These are phyloP conservation scores for Suillus weaverae DNA, from an alignment of 768 basidiomycete genomes.

Conservation along the genomic window DNA sequence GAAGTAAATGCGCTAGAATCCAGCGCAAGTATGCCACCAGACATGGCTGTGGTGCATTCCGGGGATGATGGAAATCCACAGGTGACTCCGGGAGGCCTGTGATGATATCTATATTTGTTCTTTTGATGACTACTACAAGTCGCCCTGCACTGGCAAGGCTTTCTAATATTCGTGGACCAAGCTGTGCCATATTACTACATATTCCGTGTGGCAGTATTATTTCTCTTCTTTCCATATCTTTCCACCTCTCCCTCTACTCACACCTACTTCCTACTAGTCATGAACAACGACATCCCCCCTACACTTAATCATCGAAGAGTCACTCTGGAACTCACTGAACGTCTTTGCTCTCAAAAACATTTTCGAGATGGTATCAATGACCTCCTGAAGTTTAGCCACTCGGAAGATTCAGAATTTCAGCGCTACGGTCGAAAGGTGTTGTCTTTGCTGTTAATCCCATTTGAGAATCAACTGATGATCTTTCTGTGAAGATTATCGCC, in stretches of 20 bases:
- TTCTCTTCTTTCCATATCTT: slow-evolving; percentile 12
- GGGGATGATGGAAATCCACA: background rate
- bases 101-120: slow-evolving; percentile 12
- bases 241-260: slow-evolving; percentile 1
- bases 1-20: background rate
- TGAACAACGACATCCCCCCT: slow-evolving; percentile 14
- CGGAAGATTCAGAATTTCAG: slow-evolving; percentile 22
- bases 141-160: background rate
- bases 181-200: slow-evolving; percentile 30
- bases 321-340: slow-evolving; percentile 29
- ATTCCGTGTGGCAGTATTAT: slow-evolving; percentile 17
- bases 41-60: background rate
- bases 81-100: slow-evolving; percentile 4
- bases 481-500: slow-evolving; percentile 41
- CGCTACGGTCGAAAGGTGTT: slow-evolving; percentile 30
- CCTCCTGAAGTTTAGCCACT: slow-evolving; percentile 21
- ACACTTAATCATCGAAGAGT: slow-evolving; percentile 24
- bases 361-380: slow-evolving; percentile 31
- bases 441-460: background rate
- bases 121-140: background rate
- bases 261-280: background rate
- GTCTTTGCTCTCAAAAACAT: slow-evolving; percentile 29
- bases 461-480: slow-evolving; percentile 10
- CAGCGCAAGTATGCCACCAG: background rate
- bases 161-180: background rate